Evolutionary conservation across 2,329 filamentous ascomycete species (phyloP).

Genomic region (Pseudopyrenochaeta lycopersici): DNA sequence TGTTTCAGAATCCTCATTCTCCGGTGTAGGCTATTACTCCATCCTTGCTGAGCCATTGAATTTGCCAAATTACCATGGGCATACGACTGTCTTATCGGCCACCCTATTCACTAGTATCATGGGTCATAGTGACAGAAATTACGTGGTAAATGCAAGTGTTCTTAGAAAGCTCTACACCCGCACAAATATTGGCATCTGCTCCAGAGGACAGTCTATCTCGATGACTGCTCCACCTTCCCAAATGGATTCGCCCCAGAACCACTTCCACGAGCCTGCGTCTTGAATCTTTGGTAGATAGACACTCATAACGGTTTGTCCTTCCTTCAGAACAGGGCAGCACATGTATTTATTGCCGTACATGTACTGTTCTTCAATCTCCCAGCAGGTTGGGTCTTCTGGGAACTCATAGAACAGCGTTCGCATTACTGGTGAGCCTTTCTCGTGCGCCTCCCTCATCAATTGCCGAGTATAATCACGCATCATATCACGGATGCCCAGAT

Average conservation of each 20-base stretch:
- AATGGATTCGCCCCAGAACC: conserved; percentile 44
- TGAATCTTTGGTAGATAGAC: no score
- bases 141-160: no score
- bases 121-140: no score
- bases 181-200: conserved; percentile 59
- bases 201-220: conserved; percentile 56
- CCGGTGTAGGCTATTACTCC: no score
- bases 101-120: no score
- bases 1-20: no score
- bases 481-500: conserved; percentile 66
- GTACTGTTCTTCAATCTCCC: conserved; percentile 69
- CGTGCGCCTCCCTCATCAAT: conserved; percentile 68
- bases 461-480: conserved; percentile 66
- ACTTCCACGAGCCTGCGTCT: conserved; percentile 41
- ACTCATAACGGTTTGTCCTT: conserved; percentile 35
- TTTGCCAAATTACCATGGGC: no score
- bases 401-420: conserved; percentile 72
- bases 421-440: conserved; percentile 69
- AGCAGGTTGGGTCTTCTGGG: conserved; percentile 61
- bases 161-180: conserved; percentile 1
- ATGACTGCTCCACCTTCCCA: conserved; percentile 53
- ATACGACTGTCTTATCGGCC: no score
- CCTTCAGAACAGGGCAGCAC: conserved; percentile 65
- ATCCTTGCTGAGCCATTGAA: no score
- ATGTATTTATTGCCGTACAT: conserved; percentile 71